Percentiles rank a stretch among this genome's conserved stretches.
These are phyloP conservation scores for Trichoderma orchidacearum DNA, from an alignment of 495 filamentous ascomycete genomes.

Conservation along the genomic window DNA sequence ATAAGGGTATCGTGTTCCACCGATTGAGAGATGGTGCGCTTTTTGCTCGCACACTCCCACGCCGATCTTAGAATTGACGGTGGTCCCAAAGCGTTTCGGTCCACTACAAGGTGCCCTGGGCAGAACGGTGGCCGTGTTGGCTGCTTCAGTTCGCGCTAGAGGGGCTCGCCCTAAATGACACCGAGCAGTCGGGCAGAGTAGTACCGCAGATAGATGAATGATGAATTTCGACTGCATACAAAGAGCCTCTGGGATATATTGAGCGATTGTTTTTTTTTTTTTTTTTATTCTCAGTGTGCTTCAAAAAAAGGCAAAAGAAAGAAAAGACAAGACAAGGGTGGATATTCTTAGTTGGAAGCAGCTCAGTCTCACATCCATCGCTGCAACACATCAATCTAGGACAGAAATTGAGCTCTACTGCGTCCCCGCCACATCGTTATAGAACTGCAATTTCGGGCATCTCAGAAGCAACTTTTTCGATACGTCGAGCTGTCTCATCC, in stretches of 20 bases:
- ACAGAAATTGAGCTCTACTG: too few species aligned
- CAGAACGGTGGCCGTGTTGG: background rate
- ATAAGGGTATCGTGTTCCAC: background rate
- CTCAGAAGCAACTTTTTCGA: too few species aligned
- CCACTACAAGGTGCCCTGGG: background rate
- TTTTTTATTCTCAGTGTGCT: too few species aligned
- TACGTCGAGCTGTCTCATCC: too few species aligned
- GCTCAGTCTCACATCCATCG: too few species aligned
- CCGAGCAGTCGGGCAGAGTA: conserved; percentile 1
- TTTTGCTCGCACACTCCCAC: background rate
- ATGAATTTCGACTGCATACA: background rate
- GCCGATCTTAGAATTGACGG: background rate
- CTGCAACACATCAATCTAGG: too few species aligned
- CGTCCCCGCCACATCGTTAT: too few species aligned
- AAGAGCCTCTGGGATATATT: background rate
- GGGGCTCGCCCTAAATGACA: background rate
- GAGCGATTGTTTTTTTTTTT: too few species aligned
- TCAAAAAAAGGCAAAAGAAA: too few species aligned
- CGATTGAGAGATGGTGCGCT: background rate
- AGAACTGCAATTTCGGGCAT: too few species aligned
- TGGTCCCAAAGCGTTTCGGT: background rate
- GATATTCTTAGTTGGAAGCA: too few species aligned
- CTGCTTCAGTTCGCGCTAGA: background rate
- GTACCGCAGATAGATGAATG: background rate
- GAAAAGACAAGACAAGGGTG: too few species aligned